phyloP scores from a whole-genome alignment of 148 eudicot species.

The Nyssa sinensis region DNA sequence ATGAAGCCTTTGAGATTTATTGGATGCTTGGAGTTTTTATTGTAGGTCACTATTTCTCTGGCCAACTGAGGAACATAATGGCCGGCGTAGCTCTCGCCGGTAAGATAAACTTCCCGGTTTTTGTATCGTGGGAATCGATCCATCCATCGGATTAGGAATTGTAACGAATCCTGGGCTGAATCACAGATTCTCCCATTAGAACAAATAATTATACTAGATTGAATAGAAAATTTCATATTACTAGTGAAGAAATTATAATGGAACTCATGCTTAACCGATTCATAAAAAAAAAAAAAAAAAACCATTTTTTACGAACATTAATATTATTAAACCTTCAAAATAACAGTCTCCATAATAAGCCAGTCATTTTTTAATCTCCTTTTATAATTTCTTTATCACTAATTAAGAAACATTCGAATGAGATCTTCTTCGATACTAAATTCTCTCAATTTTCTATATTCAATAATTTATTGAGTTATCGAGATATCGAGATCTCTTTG shows the following conservation, averaged over 20 bases:
- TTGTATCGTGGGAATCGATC: conserved; percentile 77
- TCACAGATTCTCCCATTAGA: not conserved
- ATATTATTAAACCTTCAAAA: no score
- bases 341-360: no score
- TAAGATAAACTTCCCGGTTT: conserved; percentile 54
- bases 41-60: conserved; percentile 55
- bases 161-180: conserved; percentile 73
- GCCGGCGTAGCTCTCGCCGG: conserved; percentile 96
- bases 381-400: no score
- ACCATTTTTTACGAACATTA: no score
- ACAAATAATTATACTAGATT: not conserved
- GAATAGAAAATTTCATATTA: not conserved
- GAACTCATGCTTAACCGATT: no score
- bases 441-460: no score
- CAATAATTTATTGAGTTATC: no score
- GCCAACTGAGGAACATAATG: conserved; percentile 96
- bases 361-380: no score
- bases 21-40: conserved; percentile 44
- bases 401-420: no score
- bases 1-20: conserved; percentile 83
- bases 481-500: no score
- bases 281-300: no score
- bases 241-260: not conserved
- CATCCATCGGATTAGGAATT: conserved; percentile 75
- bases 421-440: no score